These are phyloP conservation scores for Haberlea rhodopensis DNA, from an alignment of 257 asterid genomes.

Conservation along the genomic window DNA sequence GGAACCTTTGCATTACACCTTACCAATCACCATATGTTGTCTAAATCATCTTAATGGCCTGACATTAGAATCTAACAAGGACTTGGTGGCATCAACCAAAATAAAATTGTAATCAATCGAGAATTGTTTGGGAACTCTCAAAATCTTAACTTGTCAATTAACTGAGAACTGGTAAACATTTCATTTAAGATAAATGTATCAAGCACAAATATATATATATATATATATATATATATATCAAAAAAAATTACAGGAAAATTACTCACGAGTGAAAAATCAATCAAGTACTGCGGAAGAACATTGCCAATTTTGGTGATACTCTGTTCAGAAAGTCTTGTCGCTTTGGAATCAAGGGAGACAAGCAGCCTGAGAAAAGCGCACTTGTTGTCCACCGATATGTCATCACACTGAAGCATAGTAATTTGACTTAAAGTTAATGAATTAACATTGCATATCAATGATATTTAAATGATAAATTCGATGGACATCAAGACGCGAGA, in stretches of 20 bases:
- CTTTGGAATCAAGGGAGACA: conserved; percentile 53
- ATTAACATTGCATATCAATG: neutral
- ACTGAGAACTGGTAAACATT: neutral
- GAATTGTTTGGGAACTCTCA: neutral
- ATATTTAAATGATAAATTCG: conserved; percentile 16
- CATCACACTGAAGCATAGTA: conserved; percentile 47
- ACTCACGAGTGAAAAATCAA: conserved; percentile 54
- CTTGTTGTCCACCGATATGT: conserved; percentile 58
- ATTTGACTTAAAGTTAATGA: neutral
- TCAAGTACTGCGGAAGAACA: conserved; percentile 63
- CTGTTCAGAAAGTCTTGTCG: conserved; percentile 58
- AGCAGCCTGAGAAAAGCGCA: conserved; percentile 76
- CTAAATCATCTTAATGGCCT: neutral
- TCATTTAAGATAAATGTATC: neutral
- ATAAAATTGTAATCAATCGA: neutral
- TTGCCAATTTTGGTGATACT: conserved; percentile 51
- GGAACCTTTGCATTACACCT: neutral
- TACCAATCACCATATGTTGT: neutral
- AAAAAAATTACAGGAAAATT: neutral
- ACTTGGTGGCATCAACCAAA: neutral
- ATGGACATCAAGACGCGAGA: conserved; percentile 6
- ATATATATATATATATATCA: neutral
- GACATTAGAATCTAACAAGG: neutral
- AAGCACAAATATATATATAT: neutral
- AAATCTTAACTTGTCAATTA: neutral